These are phyloP conservation scores for Septoria petroselini DNA, from an alignment of 2,329 filamentous ascomycete genomes.

Conservation along the genomic window DNA sequence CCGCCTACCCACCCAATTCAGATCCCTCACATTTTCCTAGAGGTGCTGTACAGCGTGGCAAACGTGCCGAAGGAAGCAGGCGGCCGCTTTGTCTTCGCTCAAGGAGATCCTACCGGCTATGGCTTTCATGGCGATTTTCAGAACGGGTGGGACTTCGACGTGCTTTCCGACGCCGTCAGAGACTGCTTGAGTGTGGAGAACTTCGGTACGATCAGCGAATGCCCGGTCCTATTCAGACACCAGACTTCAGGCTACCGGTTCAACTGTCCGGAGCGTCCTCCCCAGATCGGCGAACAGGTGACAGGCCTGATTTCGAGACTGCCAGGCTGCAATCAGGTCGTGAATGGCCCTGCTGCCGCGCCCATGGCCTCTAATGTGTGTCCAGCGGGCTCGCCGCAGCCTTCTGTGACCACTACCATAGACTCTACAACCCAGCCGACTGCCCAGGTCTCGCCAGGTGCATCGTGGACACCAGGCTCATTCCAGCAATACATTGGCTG, in stretches of 20 bases:
- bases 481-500: slow-evolving; percentile 37
- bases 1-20: slow-evolving; percentile 40
- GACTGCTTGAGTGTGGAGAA: slow-evolving; percentile 38
- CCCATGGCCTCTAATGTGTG: slow-evolving; percentile 35
- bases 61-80: slow-evolving; percentile 39
- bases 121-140: slow-evolving; percentile 56
- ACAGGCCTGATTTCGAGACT: slow-evolving; percentile 34
- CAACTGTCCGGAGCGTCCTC: slow-evolving; percentile 36
- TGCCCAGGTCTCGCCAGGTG: slow-evolving; percentile 29
- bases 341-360: slow-evolving; percentile 33
- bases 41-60: slow-evolving; percentile 38
- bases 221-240: slow-evolving; percentile 34
- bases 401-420: slow-evolving; percentile 31
- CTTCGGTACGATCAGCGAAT: slow-evolving; percentile 38
- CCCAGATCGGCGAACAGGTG: slow-evolving; percentile 34
- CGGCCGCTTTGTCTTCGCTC: slow-evolving; percentile 47
- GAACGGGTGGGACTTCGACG: slow-evolving; percentile 48
- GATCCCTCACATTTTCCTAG: slow-evolving; percentile 44
- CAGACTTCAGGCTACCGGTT: slow-evolving; percentile 30
- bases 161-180: slow-evolving; percentile 42
- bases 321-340: slow-evolving; percentile 38
- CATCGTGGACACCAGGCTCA: slow-evolving; percentile 26
- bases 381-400: slow-evolving; percentile 22
- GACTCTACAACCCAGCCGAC: slow-evolving; percentile 34
- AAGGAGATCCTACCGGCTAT: slow-evolving; percentile 51